phyloP scores from a whole-genome alignment of 768 basidiomycete species.

The Tricholoma hemisulphureum region DNA sequence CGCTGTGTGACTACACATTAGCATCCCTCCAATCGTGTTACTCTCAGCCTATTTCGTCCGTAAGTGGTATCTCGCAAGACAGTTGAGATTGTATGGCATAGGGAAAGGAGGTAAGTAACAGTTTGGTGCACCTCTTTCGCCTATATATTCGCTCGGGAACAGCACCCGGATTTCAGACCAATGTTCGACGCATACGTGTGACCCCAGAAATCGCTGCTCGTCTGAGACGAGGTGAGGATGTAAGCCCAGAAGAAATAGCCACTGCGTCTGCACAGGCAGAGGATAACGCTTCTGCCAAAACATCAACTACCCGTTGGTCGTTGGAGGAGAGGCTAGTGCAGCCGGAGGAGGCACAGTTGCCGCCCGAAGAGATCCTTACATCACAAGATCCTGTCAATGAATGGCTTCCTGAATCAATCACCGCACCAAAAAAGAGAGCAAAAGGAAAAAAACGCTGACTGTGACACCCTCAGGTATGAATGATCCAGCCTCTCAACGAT shows the following conservation, averaged over 20 bases:
- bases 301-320: slow-evolving; percentile 8
- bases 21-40: slow-evolving; percentile 44
- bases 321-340: slow-evolving; percentile 7
- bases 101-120: slow-evolving; percentile 50
- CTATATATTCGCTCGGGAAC: slow-evolving; percentile 1
- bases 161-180: slow-evolving; percentile 59
- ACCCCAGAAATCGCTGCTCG: slow-evolving; percentile 57
- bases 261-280: slow-evolving; percentile 44
- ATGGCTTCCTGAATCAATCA: slow-evolving; percentile 50
- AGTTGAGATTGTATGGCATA: slow-evolving; percentile 47
- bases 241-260: slow-evolving; percentile 52
- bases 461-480: not conserved
- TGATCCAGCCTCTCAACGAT: no score
- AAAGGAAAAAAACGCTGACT: slow-evolving; percentile 19
- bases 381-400: slow-evolving; percentile 38
- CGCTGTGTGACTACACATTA: slow-evolving; percentile 16
- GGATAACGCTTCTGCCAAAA: slow-evolving; percentile 20
- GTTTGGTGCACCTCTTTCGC: not conserved
- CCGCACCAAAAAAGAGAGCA: slow-evolving; percentile 39
- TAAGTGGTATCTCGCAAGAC: slow-evolving; percentile 49
- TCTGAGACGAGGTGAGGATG: slow-evolving; percentile 49
- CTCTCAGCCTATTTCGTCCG: slow-evolving; percentile 46
- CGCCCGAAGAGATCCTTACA: slow-evolving; percentile 20
- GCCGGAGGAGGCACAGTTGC: slow-evolving; percentile 7
- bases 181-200: slow-evolving; percentile 47